Conservation (phyloP, 208 protist species). For the Acanthamoeba healyi region DNA sequence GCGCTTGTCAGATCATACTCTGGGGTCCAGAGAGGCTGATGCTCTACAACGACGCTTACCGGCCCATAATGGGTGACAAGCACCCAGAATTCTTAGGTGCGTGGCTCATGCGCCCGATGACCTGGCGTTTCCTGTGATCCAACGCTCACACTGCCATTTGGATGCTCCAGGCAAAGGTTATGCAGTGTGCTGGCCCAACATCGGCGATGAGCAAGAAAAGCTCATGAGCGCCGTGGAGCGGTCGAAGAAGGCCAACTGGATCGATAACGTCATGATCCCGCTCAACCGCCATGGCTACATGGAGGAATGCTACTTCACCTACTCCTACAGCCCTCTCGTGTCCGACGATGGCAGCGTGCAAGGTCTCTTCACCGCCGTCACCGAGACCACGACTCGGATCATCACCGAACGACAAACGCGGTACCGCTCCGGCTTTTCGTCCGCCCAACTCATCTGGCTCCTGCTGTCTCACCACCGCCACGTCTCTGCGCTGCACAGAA, state of each 20-base stretch:
- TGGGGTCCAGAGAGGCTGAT: neutral
- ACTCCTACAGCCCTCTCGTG: constrained; percentile 54
- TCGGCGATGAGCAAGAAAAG: neutral
- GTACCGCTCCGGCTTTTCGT: too few species aligned
- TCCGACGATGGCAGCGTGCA: neutral
- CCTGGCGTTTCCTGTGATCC: too few species aligned
- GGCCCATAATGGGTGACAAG: constrained; percentile 20
- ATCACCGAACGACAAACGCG: constrained; percentile 13
- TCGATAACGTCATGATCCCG: neutral
- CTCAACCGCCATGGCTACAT: constrained; percentile 19
- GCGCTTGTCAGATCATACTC: neutral
- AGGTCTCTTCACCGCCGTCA: constrained; percentile 7
- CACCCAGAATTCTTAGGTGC: constrained; percentile 15
- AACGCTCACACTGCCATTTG: neutral
- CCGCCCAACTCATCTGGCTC: too few species aligned
- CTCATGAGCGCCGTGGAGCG: neutral
- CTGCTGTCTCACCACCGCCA: too few species aligned
- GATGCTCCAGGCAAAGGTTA: neutral
- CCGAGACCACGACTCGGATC: constrained; percentile 48
- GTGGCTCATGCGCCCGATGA: neutral
- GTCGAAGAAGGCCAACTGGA: constrained; percentile 24
- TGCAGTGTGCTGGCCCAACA: neutral
- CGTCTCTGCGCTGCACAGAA: too few species aligned
- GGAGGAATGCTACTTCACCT: constrained; percentile 71
- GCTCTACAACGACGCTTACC: constrained; percentile 61